phyloP scores from a whole-genome alignment of 2,329 filamentous ascomycete genomes.

The Pseudogymnoascus sp. region DNA sequence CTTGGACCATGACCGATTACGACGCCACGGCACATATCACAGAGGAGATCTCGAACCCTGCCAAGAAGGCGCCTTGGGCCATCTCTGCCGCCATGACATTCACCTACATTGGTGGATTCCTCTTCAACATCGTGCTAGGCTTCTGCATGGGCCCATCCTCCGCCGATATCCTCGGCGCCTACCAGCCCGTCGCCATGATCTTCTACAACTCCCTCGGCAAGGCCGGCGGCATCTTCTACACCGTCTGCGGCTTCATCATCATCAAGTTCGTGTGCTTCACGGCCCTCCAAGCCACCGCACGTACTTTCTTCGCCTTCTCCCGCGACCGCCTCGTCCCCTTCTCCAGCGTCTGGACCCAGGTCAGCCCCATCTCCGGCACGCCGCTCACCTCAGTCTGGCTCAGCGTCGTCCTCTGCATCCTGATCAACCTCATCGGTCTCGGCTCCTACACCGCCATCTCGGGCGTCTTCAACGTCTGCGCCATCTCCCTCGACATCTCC shows the following conservation, averaged over 20 bases:
- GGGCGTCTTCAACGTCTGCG: slow-evolving; percentile 46
- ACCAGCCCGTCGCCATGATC: slow-evolving; percentile 48
- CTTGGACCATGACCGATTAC: slow-evolving; percentile 53
- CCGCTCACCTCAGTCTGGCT: slow-evolving; percentile 49
- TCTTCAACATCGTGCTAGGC: slow-evolving; percentile 50
- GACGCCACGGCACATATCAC: slow-evolving; percentile 40
- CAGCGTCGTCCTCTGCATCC: slow-evolving; percentile 43
- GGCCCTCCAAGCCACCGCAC: slow-evolving; percentile 43
- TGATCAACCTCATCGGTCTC: slow-evolving; percentile 50
- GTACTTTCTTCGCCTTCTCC: slow-evolving; percentile 47
- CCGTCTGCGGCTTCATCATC: slow-evolving; percentile 47
- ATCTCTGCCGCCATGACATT: slow-evolving; percentile 47
- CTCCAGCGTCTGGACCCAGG: slow-evolving; percentile 40
- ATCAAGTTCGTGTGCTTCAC: slow-evolving; percentile 52
- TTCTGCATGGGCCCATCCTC: slow-evolving; percentile 43
- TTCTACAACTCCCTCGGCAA: slow-evolving; percentile 50
- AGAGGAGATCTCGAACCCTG: slow-evolving; percentile 44
- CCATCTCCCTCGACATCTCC: slow-evolving; percentile 46
- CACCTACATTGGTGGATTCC: slow-evolving; percentile 46
- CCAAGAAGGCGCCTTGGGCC: slow-evolving; percentile 45
- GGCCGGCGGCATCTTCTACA: slow-evolving; percentile 43
- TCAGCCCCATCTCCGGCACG: slow-evolving; percentile 40
- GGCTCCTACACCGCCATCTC: slow-evolving; percentile 45
- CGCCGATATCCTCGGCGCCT: slow-evolving; percentile 34
- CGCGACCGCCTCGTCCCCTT: slow-evolving; percentile 43